Percentiles rank a stretch among this genome's conserved stretches.
These are phyloP conservation scores for Ceriops decandra DNA, from an alignment of 345 rosid species.

Conservation along the genomic window DNA sequence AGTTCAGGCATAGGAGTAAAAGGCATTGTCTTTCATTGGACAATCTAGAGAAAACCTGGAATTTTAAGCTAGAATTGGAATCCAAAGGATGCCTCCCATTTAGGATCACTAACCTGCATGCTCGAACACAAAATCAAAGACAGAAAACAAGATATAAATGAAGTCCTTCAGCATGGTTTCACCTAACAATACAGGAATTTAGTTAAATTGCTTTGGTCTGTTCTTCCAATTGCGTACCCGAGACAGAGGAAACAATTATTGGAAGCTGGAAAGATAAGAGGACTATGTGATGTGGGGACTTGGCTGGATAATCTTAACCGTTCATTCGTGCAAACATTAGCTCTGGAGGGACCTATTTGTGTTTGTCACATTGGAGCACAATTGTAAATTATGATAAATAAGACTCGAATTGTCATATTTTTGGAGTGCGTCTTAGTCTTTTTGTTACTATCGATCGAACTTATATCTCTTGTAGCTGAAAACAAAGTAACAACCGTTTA, in stretches of 20 bases:
- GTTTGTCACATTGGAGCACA: too few relatives aligned
- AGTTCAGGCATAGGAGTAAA: too few relatives aligned
- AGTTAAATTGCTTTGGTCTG: background rate
- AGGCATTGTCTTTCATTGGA: too few relatives aligned
- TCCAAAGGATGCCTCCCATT: background rate
- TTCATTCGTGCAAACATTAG: background rate
- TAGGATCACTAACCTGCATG: too few relatives aligned
- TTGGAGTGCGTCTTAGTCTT: too few relatives aligned
- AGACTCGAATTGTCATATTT: too few relatives aligned
- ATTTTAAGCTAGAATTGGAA: too few relatives aligned
- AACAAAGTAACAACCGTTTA: background rate
- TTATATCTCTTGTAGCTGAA: background rate
- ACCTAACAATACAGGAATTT: background rate
- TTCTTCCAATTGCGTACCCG: background rate
- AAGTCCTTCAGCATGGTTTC: slow-evolving; percentile 1
- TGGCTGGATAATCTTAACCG: slow-evolving; percentile 7
- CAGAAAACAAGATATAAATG: background rate
- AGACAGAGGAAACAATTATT: background rate
- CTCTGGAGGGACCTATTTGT: too few relatives aligned
- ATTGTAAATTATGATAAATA: too few relatives aligned
- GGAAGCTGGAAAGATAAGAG: slow-evolving; percentile 8
- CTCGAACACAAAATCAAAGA: background rate
- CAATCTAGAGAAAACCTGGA: too few relatives aligned
- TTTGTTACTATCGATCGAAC: too few relatives aligned
- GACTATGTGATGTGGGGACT: background rate